Percentiles rank a stretch among this genome's conserved stretches.
Evolutionary conservation across 1,284 basidiomycete genomes (phyloP).

Genomic region (Amylostereum areolatum): DNA sequence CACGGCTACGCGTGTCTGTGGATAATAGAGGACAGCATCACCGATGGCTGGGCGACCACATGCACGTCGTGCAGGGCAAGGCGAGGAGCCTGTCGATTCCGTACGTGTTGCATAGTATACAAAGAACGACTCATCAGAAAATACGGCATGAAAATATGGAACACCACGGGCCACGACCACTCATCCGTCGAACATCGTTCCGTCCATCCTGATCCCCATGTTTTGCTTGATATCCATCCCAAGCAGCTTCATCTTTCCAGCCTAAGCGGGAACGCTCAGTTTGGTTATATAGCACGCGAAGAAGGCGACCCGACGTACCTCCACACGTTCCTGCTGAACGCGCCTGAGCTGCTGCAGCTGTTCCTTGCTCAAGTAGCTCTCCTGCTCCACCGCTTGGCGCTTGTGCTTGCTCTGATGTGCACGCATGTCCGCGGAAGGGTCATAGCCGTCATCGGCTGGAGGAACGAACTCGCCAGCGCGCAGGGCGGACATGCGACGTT

Average conservation of each 20-base stretch:
- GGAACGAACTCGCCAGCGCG: constrained; percentile 75
- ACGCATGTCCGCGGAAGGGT: constrained; percentile 75
- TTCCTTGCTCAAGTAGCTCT: constrained; percentile 70
- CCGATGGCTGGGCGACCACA: too few species aligned
- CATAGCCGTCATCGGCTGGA: constrained; percentile 62
- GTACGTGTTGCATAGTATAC: too few species aligned
- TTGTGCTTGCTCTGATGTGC: constrained; percentile 65
- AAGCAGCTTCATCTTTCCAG: constrained; percentile 74
- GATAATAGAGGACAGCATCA: too few species aligned
- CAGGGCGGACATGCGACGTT: constrained; percentile 74
- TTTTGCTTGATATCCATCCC: constrained; percentile 79
- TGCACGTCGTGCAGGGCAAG: too few species aligned
- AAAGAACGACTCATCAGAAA: too few species aligned
- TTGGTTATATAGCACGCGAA: neutral
- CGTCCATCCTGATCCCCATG: constrained; percentile 80
- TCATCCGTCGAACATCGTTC: constrained; percentile 41
- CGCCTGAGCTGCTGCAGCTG: constrained; percentile 74
- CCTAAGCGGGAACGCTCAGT: constrained; percentile 36
- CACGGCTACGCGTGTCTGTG: too few species aligned
- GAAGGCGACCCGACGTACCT: constrained; percentile 40
- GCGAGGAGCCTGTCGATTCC: too few species aligned
- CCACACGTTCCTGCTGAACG: constrained; percentile 76
- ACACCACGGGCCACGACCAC: too few species aligned
- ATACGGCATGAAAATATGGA: too few species aligned
- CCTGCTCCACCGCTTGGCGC: constrained; percentile 52